These are phyloP conservation scores for Ceratocystis cubensis DNA, from an alignment of 2,329 filamentous ascomycete species.

Conservation along the genomic window DNA sequence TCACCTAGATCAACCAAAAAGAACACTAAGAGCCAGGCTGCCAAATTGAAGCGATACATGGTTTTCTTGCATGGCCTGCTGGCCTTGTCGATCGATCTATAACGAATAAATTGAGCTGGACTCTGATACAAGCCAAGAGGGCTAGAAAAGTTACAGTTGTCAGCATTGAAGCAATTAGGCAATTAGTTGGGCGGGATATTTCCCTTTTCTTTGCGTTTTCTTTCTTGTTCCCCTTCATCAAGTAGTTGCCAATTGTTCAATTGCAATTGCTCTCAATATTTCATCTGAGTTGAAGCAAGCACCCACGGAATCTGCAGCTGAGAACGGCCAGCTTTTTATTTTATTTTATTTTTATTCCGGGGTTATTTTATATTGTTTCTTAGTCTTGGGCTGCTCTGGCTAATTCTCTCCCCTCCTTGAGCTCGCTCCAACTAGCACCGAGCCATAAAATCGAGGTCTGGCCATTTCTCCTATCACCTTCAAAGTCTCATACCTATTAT, in stretches of 20 bases:
- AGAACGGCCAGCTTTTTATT: not conserved
- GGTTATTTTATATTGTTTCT: not conserved
- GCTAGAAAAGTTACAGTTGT: not conserved
- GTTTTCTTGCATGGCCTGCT: not conserved
- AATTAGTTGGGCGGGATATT: not conserved
- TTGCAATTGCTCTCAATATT: not conserved
- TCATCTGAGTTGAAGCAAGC: not conserved
- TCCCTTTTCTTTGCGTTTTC: not conserved
- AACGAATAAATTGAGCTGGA: not conserved
- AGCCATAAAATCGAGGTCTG: not conserved
- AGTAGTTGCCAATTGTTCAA: not conserved
- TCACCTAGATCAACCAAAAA: not conserved
- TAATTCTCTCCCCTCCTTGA: not conserved
- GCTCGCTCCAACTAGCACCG: not conserved
- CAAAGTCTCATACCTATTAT: not conserved
- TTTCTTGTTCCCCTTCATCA: not conserved
- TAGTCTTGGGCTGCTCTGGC: not conserved
- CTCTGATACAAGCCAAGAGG: not conserved
- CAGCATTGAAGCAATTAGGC: not conserved
- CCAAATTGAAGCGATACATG: conserved; percentile 6
- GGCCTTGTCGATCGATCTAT: not conserved
- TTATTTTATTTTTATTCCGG: not conserved
- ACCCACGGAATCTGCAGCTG: not conserved
- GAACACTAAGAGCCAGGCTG: not conserved
- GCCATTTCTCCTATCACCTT: conserved; percentile 2